Percentiles rank a stretch among this genome's conserved stretches.
Evolutionary conservation across 2,329 filamentous ascomycete species (phyloP).

Genomic region (Phaeosphaeriaceae sp.): DNA sequence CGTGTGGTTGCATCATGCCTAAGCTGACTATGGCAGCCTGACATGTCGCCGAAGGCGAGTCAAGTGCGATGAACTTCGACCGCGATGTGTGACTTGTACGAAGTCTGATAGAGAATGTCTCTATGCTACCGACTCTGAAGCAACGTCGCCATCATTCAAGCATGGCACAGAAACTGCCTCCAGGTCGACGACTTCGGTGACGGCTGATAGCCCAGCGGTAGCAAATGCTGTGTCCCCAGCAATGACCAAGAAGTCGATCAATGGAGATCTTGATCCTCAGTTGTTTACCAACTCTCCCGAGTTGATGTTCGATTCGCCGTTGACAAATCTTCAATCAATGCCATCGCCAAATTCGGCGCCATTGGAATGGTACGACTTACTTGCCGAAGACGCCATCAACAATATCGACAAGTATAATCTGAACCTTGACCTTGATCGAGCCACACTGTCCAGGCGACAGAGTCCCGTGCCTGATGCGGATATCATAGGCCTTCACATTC

Average conservation of each 20-base stretch:
- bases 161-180: conserved; percentile 19
- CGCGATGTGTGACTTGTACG: conserved; percentile 53
- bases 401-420: conserved; percentile 43
- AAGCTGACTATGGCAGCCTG: conserved; percentile 39
- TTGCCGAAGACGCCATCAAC: conserved; percentile 53
- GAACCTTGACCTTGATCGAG: conserved; percentile 40
- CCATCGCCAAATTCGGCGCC: conserved; percentile 54
- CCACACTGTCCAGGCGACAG: conserved; percentile 31
- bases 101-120: conserved; percentile 54
- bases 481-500: conserved; percentile 20
- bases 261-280: conserved; percentile 26
- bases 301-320: conserved; percentile 40
- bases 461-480: conserved; percentile 29
- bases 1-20: not conserved
- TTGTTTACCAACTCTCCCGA: conserved; percentile 37
- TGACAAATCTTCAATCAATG: conserved; percentile 40
- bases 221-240: conserved; percentile 21
- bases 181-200: conserved; percentile 20
- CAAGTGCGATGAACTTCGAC: conserved; percentile 60
- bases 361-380: conserved; percentile 57
- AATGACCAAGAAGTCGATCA: conserved; percentile 21
- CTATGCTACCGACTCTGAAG: conserved; percentile 38
- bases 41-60: conserved; percentile 57
- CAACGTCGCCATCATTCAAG: conserved; percentile 8
- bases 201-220: conserved; percentile 9